Conservation (phyloP, 2,329 filamentous ascomycete species). For the Westerdykella sp. region DNA sequence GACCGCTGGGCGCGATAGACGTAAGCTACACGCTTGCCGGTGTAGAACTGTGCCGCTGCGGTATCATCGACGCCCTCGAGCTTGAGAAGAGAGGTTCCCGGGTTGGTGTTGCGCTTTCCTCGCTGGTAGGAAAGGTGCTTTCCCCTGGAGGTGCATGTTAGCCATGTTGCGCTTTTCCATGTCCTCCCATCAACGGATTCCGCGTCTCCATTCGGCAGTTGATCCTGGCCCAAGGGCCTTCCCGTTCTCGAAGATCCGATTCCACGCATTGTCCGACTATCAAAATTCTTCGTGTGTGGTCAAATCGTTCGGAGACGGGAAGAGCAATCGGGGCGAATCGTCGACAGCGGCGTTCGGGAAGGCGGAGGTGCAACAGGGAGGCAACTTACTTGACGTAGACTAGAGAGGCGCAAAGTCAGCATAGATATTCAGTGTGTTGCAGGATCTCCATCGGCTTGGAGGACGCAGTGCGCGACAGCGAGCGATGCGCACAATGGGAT, state of each 20-base stretch:
- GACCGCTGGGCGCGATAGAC: conserved; percentile 95
- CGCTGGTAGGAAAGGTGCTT: conserved; percentile 94
- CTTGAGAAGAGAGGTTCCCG: conserved; percentile 89
- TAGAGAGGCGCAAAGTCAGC: conserved; percentile 13
- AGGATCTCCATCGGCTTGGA: background rate
- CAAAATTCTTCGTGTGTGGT: background rate
- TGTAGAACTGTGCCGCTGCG: conserved; percentile 85
- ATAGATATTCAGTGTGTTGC: background rate
- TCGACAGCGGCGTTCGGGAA: background rate
- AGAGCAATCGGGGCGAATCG: background rate
- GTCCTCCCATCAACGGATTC: background rate
- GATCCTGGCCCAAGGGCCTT: too few relatives aligned
- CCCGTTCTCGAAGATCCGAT: too few relatives aligned
- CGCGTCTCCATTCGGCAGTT: background rate
- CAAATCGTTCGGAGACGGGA: background rate
- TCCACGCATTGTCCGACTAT: too few relatives aligned
- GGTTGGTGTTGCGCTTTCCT: conserved; percentile 81
- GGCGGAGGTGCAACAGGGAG: conserved; percentile 1
- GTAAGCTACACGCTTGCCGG: conserved; percentile 97
- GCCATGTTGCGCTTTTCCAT: background rate
- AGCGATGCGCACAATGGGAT: conserved; percentile 1
- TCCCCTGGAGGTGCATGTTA: conserved; percentile 56
- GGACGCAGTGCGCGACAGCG: background rate
- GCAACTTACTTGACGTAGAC: conserved; percentile 35
- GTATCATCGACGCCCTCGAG: conserved; percentile 96